These are phyloP conservation scores for Sporisorium scitamineum DNA, from an alignment of 1,284 basidiomycete genomes.

Conservation along the genomic window DNA sequence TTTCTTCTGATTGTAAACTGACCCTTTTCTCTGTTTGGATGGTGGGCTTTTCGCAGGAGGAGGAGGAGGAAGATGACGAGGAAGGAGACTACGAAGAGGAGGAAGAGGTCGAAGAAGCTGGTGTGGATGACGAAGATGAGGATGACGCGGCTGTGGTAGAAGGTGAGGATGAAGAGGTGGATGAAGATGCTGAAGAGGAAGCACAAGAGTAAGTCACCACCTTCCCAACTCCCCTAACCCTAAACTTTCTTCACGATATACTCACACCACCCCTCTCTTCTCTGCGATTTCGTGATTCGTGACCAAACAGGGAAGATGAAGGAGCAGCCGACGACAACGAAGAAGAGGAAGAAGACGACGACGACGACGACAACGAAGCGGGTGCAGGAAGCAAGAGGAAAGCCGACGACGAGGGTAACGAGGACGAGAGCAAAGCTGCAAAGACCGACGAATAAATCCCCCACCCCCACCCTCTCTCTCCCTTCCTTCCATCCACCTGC, in stretches of 20 bases:
- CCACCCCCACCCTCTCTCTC: background rate
- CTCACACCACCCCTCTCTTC: background rate
- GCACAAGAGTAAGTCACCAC: constrained; percentile 24
- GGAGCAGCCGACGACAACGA: constrained; percentile 17
- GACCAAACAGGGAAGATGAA: constrained; percentile 18
- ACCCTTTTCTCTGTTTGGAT: background rate
- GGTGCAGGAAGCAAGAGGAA: constrained; percentile 37
- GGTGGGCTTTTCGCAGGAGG: constrained; percentile 10
- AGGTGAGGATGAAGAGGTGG: constrained; percentile 27
- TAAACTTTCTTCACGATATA: no score
- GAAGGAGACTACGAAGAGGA: constrained; percentile 35
- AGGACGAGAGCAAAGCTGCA: constrained; percentile 43
- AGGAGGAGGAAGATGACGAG: constrained; percentile 42
- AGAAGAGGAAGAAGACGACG: constrained; percentile 15
- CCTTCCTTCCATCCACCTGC: background rate
- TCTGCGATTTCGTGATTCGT: no score
- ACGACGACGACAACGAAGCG: constrained; percentile 32
- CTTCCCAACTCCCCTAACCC: no score
- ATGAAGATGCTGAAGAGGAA: constrained; percentile 41
- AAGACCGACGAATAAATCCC: constrained; percentile 30
- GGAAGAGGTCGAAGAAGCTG: constrained; percentile 21
- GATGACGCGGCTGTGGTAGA: constrained; percentile 38
- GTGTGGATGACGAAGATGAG: constrained; percentile 30
- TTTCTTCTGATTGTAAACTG: no score
- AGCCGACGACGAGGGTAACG: constrained; percentile 48